Base-by-base conservation (phyloP, 495 filamentous ascomycete genomes). In the Neurospora sp. region DNA sequence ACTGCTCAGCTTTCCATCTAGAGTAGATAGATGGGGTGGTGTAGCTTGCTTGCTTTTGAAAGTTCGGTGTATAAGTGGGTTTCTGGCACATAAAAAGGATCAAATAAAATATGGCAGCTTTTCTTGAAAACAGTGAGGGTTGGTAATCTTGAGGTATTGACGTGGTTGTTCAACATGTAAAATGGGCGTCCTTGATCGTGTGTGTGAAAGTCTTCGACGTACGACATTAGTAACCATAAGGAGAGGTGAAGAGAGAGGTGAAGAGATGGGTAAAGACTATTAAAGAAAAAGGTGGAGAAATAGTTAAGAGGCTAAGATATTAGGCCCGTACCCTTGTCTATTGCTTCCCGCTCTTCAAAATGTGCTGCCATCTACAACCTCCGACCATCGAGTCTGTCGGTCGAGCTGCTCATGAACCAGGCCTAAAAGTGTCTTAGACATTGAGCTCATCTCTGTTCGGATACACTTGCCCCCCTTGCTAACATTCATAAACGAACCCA, bases 1-100 rank as follows among this genome's bases (percentile, higher is more conserved):
- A 79, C 77, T 11, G 78, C 78, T 11, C 77, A 80, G 78, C 78
- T 80, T 44, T 80, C 78, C 14, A 79, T 80, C 72, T 80, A 72
- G 12, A 69, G 37, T 80, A 35, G 6, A 23, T 37, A 54, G 31
- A 59, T 38, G 18, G 18, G 66, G 42, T 54, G 42, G 44, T 14
- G 6, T 31, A 12, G 31, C 5, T 4, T 12, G 48, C 23, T 62
- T 62, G 54, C 12, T 62, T 62, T 62, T 31, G 54, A 4, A 62
- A 9, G 23, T 16, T 31, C 54, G 54, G 27, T n/a, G 23, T 27
- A 31, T 62, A 59, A 59, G 5, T 59, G 23, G 23, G 23, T 62
- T 8, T 31, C 6, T 35, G 23, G 54, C 35, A 31, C 11, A 62
- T 62, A 62, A 62, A 59, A 62, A 62, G 54, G 54, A 31, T 27